A percentile compares a stretch with the other conserved stretches of the same genome.
These are phyloP conservation scores for Halophytophthora polymorphica DNA, from an alignment of 352 stramenopile genomes.

Conservation along the genomic window DNA sequence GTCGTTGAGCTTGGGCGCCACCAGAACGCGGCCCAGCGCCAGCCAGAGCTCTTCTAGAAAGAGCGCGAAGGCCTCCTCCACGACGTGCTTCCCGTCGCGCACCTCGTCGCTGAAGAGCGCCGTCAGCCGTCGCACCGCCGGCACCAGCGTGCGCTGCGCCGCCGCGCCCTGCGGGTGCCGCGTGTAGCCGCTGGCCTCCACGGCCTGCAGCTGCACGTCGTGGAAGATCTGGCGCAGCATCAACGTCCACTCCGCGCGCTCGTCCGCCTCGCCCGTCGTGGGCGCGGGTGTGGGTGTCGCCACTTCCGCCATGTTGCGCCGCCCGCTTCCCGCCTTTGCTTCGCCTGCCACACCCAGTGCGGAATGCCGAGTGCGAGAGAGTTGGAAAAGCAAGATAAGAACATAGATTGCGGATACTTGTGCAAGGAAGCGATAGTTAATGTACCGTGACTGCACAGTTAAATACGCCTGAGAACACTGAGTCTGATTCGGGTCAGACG, in stretches of 20 bases:
- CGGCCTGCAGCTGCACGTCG: conserved; percentile 59
- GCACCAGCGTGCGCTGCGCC: conserved; percentile 40
- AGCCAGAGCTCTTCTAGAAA: conserved; percentile 69
- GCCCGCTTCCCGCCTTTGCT: too few species aligned
- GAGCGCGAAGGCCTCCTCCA: conserved; percentile 55
- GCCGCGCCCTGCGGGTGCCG: conserved; percentile 20
- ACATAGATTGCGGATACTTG: background rate
- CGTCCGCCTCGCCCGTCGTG: conserved; percentile 8
- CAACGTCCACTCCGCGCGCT: conserved; percentile 48
- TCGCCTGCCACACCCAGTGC: too few species aligned
- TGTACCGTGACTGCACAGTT: too few species aligned
- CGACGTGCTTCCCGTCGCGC: conserved; percentile 22
- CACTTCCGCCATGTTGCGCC: too few species aligned
- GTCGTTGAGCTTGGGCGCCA: conserved; percentile 38
- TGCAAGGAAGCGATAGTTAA: too few species aligned
- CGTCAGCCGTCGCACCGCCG: conserved; percentile 47
- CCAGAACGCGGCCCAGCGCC: conserved; percentile 45
- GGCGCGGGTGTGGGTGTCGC: background rate
- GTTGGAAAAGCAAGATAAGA: background rate
- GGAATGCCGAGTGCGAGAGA: background rate
- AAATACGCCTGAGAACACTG: too few species aligned
- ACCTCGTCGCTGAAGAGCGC: conserved; percentile 54
- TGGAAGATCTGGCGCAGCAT: conserved; percentile 61
- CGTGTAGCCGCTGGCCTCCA: conserved; percentile 46
- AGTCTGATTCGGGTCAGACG: too few species aligned